Conservation (phyloP, 192 early-diverging fungal genomes). For the Umbelopsis vinacea region DNA sequence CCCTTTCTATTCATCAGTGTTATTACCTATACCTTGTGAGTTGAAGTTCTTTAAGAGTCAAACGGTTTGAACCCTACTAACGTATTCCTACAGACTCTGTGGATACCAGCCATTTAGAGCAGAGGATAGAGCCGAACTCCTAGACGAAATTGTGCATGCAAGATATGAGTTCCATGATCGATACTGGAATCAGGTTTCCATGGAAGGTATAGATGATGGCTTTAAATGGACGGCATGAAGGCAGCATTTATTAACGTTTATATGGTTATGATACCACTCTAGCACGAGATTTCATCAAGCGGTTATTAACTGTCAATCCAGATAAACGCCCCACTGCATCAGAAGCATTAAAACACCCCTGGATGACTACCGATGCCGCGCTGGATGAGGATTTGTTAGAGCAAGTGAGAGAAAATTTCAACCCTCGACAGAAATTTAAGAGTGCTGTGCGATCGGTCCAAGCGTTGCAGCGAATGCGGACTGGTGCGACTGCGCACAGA, state of each 20-base stretch:
- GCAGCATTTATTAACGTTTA: not conserved
- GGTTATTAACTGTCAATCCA: conserved; percentile 70
- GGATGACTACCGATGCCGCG: conserved; percentile 70
- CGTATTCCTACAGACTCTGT: conserved; percentile 53
- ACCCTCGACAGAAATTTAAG: conserved; percentile 62
- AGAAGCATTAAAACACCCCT: conserved; percentile 84
- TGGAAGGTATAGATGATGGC: conserved; percentile 56
- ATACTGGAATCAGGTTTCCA: conserved; percentile 79
- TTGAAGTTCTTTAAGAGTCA: not conserved
- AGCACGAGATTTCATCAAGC: conserved; percentile 84
- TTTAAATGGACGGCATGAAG: not conserved
- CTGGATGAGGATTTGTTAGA: conserved; percentile 83
- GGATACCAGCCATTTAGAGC: conserved; percentile 74
- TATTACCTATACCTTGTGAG: conserved; percentile 83
- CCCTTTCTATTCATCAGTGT: conserved; percentile 47
- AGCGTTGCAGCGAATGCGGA: conserved; percentile 57
- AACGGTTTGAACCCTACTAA: not conserved
- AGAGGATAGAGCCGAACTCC: conserved; percentile 53
- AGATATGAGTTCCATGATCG: conserved; percentile 67
- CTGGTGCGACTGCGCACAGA: conserved; percentile 10
- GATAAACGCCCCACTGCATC: conserved; percentile 73
- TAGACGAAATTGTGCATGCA: conserved; percentile 60
- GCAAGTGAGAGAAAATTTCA: conserved; percentile 78
- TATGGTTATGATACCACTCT: not conserved
- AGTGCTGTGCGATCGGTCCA: conserved; percentile 68